Evolutionary conservation across 192 early-diverging fungal genomes (phyloP).

Genomic region (Gorgonomyces haynaldii): DNA sequence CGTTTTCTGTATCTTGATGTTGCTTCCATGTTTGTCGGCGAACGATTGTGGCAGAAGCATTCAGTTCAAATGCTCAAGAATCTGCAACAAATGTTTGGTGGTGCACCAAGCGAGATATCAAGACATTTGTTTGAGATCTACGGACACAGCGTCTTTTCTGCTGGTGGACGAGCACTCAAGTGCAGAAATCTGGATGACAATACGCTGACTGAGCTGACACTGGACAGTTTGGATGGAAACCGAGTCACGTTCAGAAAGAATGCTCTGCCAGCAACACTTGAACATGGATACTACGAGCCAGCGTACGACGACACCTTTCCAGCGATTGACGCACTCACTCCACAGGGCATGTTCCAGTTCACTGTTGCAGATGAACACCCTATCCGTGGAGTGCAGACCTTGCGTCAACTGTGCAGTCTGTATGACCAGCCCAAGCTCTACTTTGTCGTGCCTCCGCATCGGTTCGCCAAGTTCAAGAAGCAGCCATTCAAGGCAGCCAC

Average conservation of each 20-base stretch:
- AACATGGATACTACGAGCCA: slow-evolving; percentile 16
- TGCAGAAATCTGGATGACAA: slow-evolving; percentile 8
- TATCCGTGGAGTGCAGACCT: slow-evolving; percentile 8
- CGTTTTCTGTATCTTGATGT: slow-evolving; percentile 9
- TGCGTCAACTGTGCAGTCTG: slow-evolving; percentile 4
- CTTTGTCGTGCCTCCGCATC: slow-evolving; percentile 8
- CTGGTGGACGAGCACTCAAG: slow-evolving; percentile 15
- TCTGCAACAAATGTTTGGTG: slow-evolving; percentile 14
- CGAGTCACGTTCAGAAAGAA: slow-evolving; percentile 11
- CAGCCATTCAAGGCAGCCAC: slow-evolving; percentile 7
- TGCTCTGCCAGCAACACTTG: neutral
- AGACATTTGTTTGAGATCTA: slow-evolving; percentile 18
- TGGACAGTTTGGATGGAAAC: slow-evolving; percentile 2
- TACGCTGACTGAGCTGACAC: slow-evolving; percentile 4
- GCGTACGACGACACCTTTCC: slow-evolving; percentile 14
- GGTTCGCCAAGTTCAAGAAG: slow-evolving; percentile 6
- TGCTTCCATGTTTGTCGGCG: slow-evolving; percentile 14
- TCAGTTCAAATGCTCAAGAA: slow-evolving; percentile 14
- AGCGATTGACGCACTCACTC: slow-evolving; percentile 16
- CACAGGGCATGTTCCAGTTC: slow-evolving; percentile 21
- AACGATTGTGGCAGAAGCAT: slow-evolving; percentile 16
- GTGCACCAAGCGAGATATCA: slow-evolving; percentile 12
- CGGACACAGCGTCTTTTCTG: slow-evolving; percentile 15
- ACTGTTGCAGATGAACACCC: slow-evolving; percentile 18
- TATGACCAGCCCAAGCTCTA: slow-evolving; percentile 6